phyloP scores from a whole-genome alignment of 371 early-diverging fungal species.

The Mucor mucedo region DNA sequence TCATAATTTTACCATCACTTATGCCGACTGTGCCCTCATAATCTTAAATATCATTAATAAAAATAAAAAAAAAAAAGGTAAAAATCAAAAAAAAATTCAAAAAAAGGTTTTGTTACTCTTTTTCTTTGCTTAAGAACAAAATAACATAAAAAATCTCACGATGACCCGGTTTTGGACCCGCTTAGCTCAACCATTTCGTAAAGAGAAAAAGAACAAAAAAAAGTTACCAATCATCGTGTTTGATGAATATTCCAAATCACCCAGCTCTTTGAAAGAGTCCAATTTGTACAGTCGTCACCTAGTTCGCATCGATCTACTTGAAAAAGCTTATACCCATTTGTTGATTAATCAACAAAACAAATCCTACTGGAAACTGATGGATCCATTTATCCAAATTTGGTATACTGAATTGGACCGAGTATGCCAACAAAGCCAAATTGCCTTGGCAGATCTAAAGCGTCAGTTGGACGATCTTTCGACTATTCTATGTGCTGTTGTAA shows the following conservation, averaged over 20 bases:
- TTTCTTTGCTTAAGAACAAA: not conserved
- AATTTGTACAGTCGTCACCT: constrained; percentile 12
- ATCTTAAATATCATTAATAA: not conserved
- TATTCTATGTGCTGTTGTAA: constrained; percentile 15
- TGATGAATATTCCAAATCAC: constrained; percentile 13
- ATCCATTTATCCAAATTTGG: constrained; percentile 21
- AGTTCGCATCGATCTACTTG: constrained; percentile 10
- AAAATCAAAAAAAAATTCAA: not conserved
- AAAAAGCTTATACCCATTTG: constrained; percentile 6
- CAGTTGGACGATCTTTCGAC: constrained; percentile 16
- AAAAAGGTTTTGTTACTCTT: not conserved
- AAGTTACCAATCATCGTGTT: constrained; percentile 9
- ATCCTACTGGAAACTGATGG: constrained; percentile 14
- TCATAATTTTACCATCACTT: constrained; percentile 8
- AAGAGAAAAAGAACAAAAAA: constrained; percentile 8
- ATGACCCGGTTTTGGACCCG: constrained; percentile 26
- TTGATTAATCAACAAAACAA: constrained; percentile 7
- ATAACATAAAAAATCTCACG: not conserved
- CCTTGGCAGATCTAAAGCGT: not conserved
- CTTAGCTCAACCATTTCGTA: constrained; percentile 3
- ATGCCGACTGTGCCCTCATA: constrained; percentile 7
- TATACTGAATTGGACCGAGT: constrained; percentile 20
- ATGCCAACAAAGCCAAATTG: constrained; percentile 2
- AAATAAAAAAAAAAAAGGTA: not conserved
- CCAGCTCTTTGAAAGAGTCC: constrained; percentile 14